Evolutionary conservation across 2,329 filamentous ascomycete genomes (phyloP), one percentile per base, ranked within the genome.

Genomic region (Raffaelea ambrosiae): DNA sequence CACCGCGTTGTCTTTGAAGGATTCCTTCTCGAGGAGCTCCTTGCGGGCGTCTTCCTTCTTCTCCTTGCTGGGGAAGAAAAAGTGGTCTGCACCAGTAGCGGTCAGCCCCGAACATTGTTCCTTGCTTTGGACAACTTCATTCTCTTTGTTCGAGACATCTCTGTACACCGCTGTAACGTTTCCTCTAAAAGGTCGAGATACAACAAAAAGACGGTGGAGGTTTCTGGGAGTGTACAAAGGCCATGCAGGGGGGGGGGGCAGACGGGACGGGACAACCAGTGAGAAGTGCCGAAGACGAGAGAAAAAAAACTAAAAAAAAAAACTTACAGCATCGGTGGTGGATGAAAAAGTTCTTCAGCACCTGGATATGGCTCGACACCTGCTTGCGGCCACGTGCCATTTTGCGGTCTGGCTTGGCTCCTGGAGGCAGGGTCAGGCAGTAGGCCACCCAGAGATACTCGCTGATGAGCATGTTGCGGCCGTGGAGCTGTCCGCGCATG

Each of bases 341-440:
- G 48, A 73, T 71, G 54, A 85, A 77, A 60, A 84, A 83, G 45
- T 77, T 77, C 66, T 84, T 84, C 48, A 84, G 66, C 14, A 86
- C 81, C 59, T 86, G 81, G 58, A 85, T 84, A 58, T 85, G 81
- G 58, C 80, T 84, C 3, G 81, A 84, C 5, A 85, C 79, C 57
- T 83, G 80, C 61, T 85, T 85, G 48, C 79, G 69, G 57, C 53
- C 71, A 59, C 53, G 59, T 44, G 61, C 57, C 52, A 71, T 67
- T 60, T 74, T 72, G 49, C 72, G 61, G 51, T 71, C 68, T 3
- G 72, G 70, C 39, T 66, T 63, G 43, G 64, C 63, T 3, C 72
- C 73, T 3, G 71, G 66, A 26, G 70, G 66, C 50, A 77, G 65
- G 29, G 64, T 61, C 29, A 63, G 62, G 59, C 66, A 67, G 55